Percentiles rank a stretch among this genome's conserved stretches.
Conservation (phyloP, 2,329 filamentous ascomycete species). For the Alternaria sp. region DNA sequence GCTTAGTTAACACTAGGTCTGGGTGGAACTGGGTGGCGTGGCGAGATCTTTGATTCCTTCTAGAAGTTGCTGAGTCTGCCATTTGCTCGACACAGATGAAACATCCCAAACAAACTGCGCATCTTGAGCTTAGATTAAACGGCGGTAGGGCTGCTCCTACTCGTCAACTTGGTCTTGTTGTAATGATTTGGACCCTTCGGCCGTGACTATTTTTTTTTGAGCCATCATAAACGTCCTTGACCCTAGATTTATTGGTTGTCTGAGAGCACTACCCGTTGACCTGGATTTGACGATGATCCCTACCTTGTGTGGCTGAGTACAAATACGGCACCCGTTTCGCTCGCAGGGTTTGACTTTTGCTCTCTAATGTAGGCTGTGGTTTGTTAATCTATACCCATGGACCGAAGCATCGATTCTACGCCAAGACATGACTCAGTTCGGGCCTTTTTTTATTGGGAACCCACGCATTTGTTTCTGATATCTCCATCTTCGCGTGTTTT, state of each 20-base stretch:
- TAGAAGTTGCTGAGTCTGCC: slow-evolving; percentile 18
- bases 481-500: neutral
- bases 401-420: slow-evolving; percentile 19
- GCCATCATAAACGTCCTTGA: neutral
- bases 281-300: slow-evolving; percentile 12
- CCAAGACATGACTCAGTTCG: slow-evolving; percentile 22
- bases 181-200: neutral
- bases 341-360: neutral
- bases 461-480: neutral
- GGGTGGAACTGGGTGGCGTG: neutral
- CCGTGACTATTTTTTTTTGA: neutral
- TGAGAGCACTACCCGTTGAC: slow-evolving; percentile 5
- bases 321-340: slow-evolving; percentile 3
- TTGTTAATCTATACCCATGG: slow-evolving; percentile 5
- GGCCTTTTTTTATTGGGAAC: slow-evolving; percentile 2
- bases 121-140: neutral
- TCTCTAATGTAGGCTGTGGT: slow-evolving; percentile 7
- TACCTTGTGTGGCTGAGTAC: slow-evolving; percentile 2
- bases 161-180: neutral
- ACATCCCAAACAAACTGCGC: slow-evolving; percentile 3
- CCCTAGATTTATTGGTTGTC: neutral
- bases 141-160: neutral
- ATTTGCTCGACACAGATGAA: slow-evolving; percentile 15
- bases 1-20: slow-evolving; percentile 1
- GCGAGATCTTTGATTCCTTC: slow-evolving; percentile 24